phyloP scores from a whole-genome alignment of 2,329 filamentous ascomycete genomes.

The Diaporthe caulivora region DNA sequence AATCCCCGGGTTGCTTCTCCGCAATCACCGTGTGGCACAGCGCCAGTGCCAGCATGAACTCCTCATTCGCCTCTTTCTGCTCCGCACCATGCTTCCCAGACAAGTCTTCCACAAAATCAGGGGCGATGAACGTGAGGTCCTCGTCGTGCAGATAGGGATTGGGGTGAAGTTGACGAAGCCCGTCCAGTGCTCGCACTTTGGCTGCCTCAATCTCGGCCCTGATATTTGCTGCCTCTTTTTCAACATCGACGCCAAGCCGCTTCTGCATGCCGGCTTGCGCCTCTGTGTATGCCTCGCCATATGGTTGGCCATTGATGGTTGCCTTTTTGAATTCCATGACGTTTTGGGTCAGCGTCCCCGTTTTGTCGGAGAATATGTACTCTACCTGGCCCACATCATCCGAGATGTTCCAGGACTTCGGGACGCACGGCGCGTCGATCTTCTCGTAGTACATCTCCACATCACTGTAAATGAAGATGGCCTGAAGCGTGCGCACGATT shows the following conservation, averaged over 20 bases:
- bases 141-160: conserved; percentile 94
- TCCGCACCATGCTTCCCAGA: conserved; percentile 80
- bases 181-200: conserved; percentile 77
- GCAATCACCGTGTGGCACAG: conserved; percentile 98
- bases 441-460: conserved; percentile 96
- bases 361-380: conserved; percentile 98
- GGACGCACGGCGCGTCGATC: conserved; percentile 93
- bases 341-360: conserved; percentile 89
- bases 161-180: conserved; percentile 82
- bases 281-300: conserved; percentile 98
- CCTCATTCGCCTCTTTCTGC: conserved; percentile 82
- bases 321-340: conserved; percentile 99
- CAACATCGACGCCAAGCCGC: conserved; percentile 87
- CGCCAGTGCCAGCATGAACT: conserved; percentile 94
- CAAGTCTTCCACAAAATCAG: conserved; percentile 88
- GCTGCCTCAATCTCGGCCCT: conserved; percentile 83
- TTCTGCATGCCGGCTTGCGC: conserved; percentile 97
- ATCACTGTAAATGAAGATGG: conserved; percentile 97
- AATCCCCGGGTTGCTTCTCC: conserved; percentile 89
- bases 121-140: conserved; percentile 90
- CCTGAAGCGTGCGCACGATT: conserved; percentile 92
- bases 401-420: conserved; percentile 99
- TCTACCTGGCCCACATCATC: conserved; percentile 98
- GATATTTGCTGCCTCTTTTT: conserved; percentile 80
- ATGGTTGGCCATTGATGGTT: conserved; percentile 94